Evolutionary conservation across 2,329 filamentous ascomycete genomes (phyloP).

Genomic region (Keithomyces neogunnii): DNA sequence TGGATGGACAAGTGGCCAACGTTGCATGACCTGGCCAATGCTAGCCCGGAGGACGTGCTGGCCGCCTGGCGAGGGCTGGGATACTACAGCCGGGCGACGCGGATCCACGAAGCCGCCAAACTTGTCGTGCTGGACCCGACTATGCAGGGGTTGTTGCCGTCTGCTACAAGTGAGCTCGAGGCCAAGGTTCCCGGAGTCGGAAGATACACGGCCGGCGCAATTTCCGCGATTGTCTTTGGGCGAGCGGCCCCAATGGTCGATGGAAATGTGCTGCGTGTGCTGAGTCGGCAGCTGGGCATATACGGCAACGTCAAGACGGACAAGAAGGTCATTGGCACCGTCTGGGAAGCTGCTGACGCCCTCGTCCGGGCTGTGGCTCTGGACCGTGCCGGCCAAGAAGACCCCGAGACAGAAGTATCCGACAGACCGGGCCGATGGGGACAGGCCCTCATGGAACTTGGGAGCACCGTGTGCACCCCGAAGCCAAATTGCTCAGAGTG

Average conservation of each 20-base stretch:
- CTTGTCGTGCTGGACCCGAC: slow-evolving; percentile 34
- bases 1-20: slow-evolving; percentile 56
- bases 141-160: slow-evolving; percentile 41
- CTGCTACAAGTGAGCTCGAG: slow-evolving; percentile 34
- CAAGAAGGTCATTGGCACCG: slow-evolving; percentile 39
- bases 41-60: slow-evolving; percentile 46
- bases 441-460: slow-evolving; percentile 57
- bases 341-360: slow-evolving; percentile 51
- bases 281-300: slow-evolving; percentile 52
- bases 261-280: slow-evolving; percentile 52
- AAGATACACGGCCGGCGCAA: slow-evolving; percentile 53
- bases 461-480: slow-evolving; percentile 53
- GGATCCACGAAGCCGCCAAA: slow-evolving; percentile 49
- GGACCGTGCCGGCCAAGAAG: slow-evolving; percentile 20
- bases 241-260: slow-evolving; percentile 52
- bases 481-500: slow-evolving; percentile 47
- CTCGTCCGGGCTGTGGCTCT: slow-evolving; percentile 43
- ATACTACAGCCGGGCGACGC: slow-evolving; percentile 55
- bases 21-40: slow-evolving; percentile 45
- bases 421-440: slow-evolving; percentile 52
- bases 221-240: slow-evolving; percentile 55
- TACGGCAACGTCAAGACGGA: slow-evolving; percentile 49
- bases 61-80: slow-evolving; percentile 52
- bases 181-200: slow-evolving; percentile 50
- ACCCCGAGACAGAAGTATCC: slow-evolving; percentile 14